Base-by-base conservation (phyloP, 2,329 filamentous ascomycete genomes). In the Biscogniauxia mediterranea region DNA sequence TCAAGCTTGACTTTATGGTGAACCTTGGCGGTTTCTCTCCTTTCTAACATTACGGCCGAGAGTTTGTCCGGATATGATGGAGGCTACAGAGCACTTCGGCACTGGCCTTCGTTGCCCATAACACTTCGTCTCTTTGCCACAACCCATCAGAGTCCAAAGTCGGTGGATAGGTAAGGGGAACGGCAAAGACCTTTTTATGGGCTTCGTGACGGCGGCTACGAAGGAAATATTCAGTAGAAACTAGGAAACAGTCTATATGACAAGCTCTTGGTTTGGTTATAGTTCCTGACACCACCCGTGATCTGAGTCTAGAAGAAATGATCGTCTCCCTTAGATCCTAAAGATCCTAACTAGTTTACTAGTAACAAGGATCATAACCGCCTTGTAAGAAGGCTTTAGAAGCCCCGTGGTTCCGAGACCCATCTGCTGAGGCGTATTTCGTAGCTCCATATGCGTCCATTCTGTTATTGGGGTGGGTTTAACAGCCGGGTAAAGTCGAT, bases 401-500 rank as follows among this genome's bases (percentile, higher is more conserved):
- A 46, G 1, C 51, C 58, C 65, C 60, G 61, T 64, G 61, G 58
- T 60, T 61, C 57, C 56, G 49, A 57, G 38, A 46, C 46, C 54
- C 62, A 38, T 52, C 52, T 62, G 60, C 61, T 59, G 63, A 60
- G 60, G 64, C 56, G 52, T 65, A 54, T 55, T 59, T 64, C 67
- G 60, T 65, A 67, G 67, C 67, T 6, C 62, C 58, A 68, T 69
- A 62, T 69, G 67, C 65, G 51, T 52, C 54, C 58, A 61, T 59
- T 59, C 64, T 70, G 62, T 67, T 60, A 70, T 71, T 71, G 69
- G 69, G 62, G 66, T 65, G 38, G 57, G 61, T 64, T 67, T 67
- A 69, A 68, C 68, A 68, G 64, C 69, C 69, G 69, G 69, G 66
- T 71, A 71, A 71, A 71, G 63, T 51, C 61, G 60, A 68, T 69